Conservation (phyloP, 176 grass and related monocot genomes). For the Musa itinerans region DNA sequence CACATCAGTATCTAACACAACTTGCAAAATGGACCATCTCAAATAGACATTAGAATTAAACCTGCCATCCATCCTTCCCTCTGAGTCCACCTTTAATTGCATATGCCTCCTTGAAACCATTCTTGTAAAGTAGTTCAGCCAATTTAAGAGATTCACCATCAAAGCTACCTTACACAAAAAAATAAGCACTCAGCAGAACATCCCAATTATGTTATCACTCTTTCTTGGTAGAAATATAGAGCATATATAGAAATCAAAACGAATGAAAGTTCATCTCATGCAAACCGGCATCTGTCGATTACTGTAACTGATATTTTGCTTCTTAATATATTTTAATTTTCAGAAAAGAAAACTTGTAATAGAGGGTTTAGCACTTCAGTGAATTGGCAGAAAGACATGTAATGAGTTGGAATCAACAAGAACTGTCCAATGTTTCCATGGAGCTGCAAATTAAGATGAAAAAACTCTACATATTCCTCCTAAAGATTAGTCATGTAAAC, state of each 20-base stretch:
- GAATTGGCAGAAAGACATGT: too few species aligned
- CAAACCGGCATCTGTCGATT: too few species aligned
- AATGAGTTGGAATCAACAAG: too few species aligned
- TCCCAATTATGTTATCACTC: neutral
- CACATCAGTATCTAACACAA: neutral
- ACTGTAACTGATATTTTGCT: too few species aligned
- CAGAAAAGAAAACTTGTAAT: too few species aligned
- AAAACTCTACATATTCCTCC: too few species aligned
- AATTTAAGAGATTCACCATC: constrained; percentile 83
- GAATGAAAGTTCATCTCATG: too few species aligned
- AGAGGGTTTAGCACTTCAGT: too few species aligned
- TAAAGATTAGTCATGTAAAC: too few species aligned
- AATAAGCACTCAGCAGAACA: constrained; percentile 26
- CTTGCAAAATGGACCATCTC: neutral
- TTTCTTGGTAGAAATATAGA: neutral
- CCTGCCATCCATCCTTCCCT: constrained; percentile 94
- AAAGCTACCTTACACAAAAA: constrained; percentile 86
- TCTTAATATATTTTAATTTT: too few species aligned
- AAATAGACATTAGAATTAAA: constrained; percentile 14
- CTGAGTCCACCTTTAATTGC: constrained; percentile 74
- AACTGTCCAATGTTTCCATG: too few species aligned
- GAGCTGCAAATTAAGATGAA: too few species aligned
- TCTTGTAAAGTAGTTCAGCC: constrained; percentile 71
- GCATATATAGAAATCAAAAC: neutral
- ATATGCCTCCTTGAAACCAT: constrained; percentile 89